Evolutionary conservation across 257 asterid genomes (phyloP).

Genomic region (Gardenia jasminoides): DNA sequence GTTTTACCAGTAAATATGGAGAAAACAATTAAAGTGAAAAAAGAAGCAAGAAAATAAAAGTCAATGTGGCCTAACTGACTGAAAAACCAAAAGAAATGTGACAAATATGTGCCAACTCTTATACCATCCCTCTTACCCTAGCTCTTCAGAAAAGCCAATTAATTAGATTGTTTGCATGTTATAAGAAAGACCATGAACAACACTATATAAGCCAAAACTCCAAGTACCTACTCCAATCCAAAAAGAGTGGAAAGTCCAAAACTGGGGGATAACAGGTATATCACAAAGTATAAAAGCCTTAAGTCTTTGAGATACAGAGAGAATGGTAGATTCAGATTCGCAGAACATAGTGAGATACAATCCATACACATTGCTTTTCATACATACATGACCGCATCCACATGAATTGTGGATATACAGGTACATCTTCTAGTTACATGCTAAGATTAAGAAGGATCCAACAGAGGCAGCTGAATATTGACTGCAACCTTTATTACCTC

Average conservation of each 20-base stretch:
- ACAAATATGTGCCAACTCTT: not conserved
- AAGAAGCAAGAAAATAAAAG: no score
- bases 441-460: not conserved
- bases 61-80: not conserved
- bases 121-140: not conserved
- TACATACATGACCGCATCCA: not conserved
- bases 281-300: not conserved
- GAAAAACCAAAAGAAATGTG: not conserved
- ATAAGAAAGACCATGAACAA: not conserved
- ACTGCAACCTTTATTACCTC: not conserved
- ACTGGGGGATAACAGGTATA: not conserved
- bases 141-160: not conserved
- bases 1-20: not conserved
- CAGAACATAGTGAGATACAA: not conserved
- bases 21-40: not conserved
- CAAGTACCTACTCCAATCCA: not conserved
- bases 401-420: not conserved
- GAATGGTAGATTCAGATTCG: not conserved
- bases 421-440: not conserved
- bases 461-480: not conserved
- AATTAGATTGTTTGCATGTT: not conserved
- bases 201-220: not conserved
- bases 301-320: not conserved
- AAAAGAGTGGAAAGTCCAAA: not conserved
- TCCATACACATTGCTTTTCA: not conserved